Conservation (phyloP, 192 early-diverging fungal genomes). For the Gaertneriomyces sp. region DNA sequence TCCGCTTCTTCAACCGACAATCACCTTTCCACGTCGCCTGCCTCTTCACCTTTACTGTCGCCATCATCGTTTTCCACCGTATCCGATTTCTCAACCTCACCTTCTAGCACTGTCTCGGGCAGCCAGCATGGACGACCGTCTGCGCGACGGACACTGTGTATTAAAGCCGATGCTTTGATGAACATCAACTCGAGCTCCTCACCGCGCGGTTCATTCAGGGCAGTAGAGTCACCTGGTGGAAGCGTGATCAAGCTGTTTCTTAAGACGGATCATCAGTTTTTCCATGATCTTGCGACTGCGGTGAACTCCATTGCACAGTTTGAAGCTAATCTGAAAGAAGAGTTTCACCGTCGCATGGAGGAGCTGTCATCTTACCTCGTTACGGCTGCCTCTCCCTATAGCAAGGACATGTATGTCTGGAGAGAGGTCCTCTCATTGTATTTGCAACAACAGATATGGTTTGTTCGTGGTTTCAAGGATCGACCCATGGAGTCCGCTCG, state of each 20-base stretch:
- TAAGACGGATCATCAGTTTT: constrained; percentile 24
- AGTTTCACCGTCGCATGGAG: constrained; percentile 55
- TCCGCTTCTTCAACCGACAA: background rate
- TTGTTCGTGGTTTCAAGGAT: constrained; percentile 60
- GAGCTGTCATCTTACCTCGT: constrained; percentile 51
- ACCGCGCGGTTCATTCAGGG: background rate
- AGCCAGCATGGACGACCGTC: too few species aligned
- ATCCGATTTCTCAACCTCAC: too few species aligned
- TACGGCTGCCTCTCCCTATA: constrained; percentile 63
- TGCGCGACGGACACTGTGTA: too few species aligned
- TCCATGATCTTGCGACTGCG: constrained; percentile 12
- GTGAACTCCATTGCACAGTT: constrained; percentile 41
- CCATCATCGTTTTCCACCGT: too few species aligned
- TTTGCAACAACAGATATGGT: constrained; percentile 66
- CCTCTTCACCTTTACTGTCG: too few species aligned
- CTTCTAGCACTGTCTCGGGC: too few species aligned
- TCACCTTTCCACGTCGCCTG: too few species aligned
- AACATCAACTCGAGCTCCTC: background rate
- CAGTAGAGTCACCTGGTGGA: background rate
- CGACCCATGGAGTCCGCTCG: constrained; percentile 49
- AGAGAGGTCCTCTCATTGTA: constrained; percentile 68
- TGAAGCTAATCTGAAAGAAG: constrained; percentile 47
- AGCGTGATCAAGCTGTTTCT: constrained; percentile 18
- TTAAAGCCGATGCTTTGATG: background rate
- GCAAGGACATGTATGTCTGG: constrained; percentile 74